These are phyloP conservation scores for Hypoxylon subgilvum DNA, from an alignment of 495 filamentous ascomycete genomes.

Conservation along the genomic window DNA sequence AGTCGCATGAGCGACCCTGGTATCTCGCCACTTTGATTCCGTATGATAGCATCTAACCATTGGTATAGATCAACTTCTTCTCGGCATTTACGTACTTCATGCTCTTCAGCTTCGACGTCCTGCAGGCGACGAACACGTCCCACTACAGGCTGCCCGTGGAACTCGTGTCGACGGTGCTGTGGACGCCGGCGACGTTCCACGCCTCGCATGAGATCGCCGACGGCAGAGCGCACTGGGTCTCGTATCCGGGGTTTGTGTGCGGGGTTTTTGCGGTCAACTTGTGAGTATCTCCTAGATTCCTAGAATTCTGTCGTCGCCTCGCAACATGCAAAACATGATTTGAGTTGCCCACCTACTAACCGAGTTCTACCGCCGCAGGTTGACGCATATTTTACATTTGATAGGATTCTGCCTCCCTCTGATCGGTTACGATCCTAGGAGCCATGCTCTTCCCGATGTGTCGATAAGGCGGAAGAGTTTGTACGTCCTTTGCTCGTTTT, in stretches of 20 bases:
- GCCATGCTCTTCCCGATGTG: neutral
- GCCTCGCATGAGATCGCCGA: too few species aligned
- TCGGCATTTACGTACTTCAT: neutral
- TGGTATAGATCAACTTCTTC: neutral
- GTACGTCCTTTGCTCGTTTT: neutral
- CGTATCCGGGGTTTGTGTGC: too few species aligned
- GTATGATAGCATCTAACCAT: neutral
- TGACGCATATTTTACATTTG: neutral
- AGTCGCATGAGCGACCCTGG: too few species aligned
- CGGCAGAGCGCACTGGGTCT: too few species aligned
- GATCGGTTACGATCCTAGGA: slow-evolving; percentile 1
- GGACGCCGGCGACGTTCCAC: too few species aligned
- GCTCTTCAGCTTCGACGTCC: neutral
- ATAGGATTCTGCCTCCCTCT: neutral
- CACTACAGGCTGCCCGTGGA: neutral
- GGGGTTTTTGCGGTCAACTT: too few species aligned
- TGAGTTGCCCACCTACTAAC: too few species aligned
- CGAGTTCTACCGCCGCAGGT: too few species aligned
- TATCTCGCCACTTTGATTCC: too few species aligned
- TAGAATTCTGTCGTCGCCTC: too few species aligned
- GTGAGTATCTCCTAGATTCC: too few species aligned
- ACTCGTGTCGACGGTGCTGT: neutral
- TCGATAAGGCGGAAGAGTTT: neutral
- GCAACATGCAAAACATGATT: too few species aligned
- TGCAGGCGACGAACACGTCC: neutral